These are phyloP conservation scores for Leptomonas seymouri DNA, from an alignment of 208 protist species.

Conservation along the genomic window DNA sequence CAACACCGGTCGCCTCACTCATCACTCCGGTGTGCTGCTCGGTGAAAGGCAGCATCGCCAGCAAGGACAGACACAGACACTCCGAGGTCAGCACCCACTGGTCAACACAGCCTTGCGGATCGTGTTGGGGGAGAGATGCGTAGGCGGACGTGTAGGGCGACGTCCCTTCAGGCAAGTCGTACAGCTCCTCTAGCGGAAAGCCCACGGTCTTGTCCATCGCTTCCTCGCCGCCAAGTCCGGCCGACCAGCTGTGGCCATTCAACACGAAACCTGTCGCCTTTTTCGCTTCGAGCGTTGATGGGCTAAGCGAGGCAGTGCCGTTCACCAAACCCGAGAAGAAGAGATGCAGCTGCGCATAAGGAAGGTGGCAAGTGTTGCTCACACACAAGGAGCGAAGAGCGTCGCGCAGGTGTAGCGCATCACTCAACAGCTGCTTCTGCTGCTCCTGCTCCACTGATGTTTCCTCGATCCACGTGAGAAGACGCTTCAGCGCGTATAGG, in stretches of 20 bases:
- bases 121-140: conserved; percentile 20
- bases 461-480: conserved; percentile 41
- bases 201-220: neutral
- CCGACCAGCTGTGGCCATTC: conserved; percentile 16
- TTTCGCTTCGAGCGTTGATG: conserved; percentile 5
- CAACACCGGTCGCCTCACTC: conserved; percentile 1
- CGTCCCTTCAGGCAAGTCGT: neutral
- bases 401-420: conserved; percentile 60
- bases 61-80: conserved; percentile 29
- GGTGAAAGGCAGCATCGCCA: conserved; percentile 33
- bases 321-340: conserved; percentile 49
- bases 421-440: conserved; percentile 42
- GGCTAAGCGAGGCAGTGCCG: conserved; percentile 14
- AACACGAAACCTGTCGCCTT: conserved; percentile 4
- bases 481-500: conserved; percentile 35
- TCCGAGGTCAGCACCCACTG: conserved; percentile 38
- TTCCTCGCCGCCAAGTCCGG: conserved; percentile 5
- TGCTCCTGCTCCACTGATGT: conserved; percentile 32
- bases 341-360: conserved; percentile 24
- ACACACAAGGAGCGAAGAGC: conserved; percentile 60
- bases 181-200: conserved; percentile 1
- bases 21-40: conserved; percentile 8
- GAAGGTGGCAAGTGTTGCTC: conserved; percentile 40
- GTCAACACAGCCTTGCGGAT: conserved; percentile 22
- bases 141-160: conserved; percentile 16